These are phyloP conservation scores for Podospora conica DNA, from an alignment of 495 filamentous ascomycete species.

Conservation along the genomic window DNA sequence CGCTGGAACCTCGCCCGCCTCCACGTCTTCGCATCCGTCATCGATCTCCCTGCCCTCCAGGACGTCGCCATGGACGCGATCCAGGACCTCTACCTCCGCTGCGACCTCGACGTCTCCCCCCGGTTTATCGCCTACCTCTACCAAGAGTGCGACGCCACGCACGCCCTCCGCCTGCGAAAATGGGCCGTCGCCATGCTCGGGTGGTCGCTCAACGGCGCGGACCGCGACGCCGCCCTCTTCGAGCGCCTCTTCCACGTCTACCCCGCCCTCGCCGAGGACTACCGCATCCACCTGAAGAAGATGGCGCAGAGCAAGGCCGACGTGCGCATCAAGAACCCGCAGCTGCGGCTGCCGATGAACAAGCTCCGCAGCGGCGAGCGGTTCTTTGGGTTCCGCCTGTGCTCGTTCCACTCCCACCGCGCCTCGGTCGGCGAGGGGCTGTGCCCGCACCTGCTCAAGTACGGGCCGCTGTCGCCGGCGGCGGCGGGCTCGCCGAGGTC, in stretches of 20 bases:
- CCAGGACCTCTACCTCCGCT: conserved; percentile 44
- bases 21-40: conserved; percentile 42
- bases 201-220: conserved; percentile 33
- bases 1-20: conserved; percentile 40
- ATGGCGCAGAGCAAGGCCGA: conserved; percentile 38
- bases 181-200: conserved; percentile 48
- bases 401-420: conserved; percentile 44
- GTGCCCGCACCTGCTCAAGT: conserved; percentile 32
- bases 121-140: conserved; percentile 40
- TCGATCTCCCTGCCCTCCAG: conserved; percentile 36
- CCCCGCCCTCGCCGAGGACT: conserved; percentile 37
- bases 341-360: conserved; percentile 41
- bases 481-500: background rate
- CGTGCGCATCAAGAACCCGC: conserved; percentile 44
- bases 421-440: conserved; percentile 36
- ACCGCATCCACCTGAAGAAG: conserved; percentile 37
- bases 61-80: conserved; percentile 44
- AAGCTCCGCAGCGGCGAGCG: conserved; percentile 40
- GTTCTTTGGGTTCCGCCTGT: conserved; percentile 43
- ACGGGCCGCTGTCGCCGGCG: background rate
- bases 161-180: conserved; percentile 37
- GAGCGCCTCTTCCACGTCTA: conserved; percentile 32
- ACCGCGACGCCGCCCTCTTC: conserved; percentile 23
- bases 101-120: conserved; percentile 43
- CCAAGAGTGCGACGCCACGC: conserved; percentile 35